These are phyloP conservation scores for Thuidium tamariscinum DNA, from an alignment of 225 moss, liverwort and hornwort genomes.

Conservation along the genomic window DNA sequence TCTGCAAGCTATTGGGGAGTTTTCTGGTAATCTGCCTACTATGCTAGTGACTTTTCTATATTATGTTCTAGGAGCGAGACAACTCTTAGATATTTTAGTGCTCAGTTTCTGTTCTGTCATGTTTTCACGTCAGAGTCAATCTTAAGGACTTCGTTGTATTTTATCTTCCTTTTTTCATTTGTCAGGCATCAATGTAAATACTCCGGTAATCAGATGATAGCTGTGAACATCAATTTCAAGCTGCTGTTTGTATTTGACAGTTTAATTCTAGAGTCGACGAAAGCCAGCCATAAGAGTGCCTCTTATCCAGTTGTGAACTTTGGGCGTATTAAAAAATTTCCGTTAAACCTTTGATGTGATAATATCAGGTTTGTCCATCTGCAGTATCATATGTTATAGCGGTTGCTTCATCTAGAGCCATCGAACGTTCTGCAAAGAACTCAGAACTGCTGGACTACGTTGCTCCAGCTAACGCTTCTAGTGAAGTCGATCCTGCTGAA, in stretches of 20 bases:
- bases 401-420: conserved; percentile 19
- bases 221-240: not conserved
- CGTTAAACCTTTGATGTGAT: conserved; percentile 21
- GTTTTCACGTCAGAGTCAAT: not conserved
- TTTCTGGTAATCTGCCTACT: conserved; percentile 34
- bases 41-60: not conserved
- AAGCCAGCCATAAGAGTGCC: not conserved
- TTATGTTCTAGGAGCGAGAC: not conserved
- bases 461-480: conserved; percentile 9
- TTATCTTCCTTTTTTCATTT: not conserved
- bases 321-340: not conserved
- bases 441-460: conserved; percentile 48
- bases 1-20: conserved; percentile 75
- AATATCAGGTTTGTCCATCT: conserved; percentile 39
- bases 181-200: not conserved
- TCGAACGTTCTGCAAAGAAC: conserved; percentile 14
- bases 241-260: not conserved
- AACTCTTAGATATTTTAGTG: not conserved
- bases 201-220: not conserved
- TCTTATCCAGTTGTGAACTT: not conserved
- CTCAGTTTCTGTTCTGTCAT: not conserved
- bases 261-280: not conserved
- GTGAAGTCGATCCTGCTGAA: conserved; percentile 3
- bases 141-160: not conserved
- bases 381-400: conserved; percentile 46